These are phyloP conservation scores for Phialocephala subalpina DNA, from an alignment of 2,329 filamentous ascomycete genomes.

Conservation along the genomic window DNA sequence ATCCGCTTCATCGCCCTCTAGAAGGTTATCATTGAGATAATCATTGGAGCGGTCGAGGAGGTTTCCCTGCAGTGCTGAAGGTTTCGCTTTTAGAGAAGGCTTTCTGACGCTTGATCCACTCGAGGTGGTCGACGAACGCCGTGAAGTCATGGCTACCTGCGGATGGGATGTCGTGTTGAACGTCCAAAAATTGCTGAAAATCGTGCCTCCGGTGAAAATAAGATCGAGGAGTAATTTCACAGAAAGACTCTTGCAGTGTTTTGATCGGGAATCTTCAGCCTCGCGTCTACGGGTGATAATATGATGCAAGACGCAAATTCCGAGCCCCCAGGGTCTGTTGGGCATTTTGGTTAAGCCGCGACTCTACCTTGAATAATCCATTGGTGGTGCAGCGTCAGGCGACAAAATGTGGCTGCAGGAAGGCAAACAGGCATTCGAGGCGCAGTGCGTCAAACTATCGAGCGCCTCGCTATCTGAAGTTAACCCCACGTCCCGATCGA, in stretches of 20 bases:
- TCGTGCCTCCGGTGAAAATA: neutral
- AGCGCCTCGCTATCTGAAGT: neutral
- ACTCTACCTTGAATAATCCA: neutral
- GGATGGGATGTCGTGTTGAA: neutral
- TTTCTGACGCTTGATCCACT: constrained; percentile 9
- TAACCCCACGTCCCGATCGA: neutral
- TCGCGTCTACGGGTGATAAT: neutral
- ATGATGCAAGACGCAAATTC: neutral
- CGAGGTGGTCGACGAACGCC: constrained; percentile 12
- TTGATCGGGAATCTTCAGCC: neutral
- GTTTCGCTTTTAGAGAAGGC: constrained; percentile 13
- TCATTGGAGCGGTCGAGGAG: neutral
- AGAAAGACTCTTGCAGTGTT: neutral
- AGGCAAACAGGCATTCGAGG: constrained; percentile 11
- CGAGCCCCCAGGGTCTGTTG: neutral
- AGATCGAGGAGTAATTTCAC: neutral
- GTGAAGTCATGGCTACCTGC: neutral
- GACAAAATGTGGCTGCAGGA: constrained; percentile 1
- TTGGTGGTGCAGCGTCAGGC: neutral
- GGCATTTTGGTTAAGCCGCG: neutral
- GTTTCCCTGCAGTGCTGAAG: constrained; percentile 8
- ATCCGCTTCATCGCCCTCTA: constrained; percentile 12
- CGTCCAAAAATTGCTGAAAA: neutral
- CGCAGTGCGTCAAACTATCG: constrained; percentile 6
- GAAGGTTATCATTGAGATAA: constrained; percentile 12